Evolutionary conservation across 345 rosid species (phyloP).

Genomic region (Eucalyptus melliodora): DNA sequence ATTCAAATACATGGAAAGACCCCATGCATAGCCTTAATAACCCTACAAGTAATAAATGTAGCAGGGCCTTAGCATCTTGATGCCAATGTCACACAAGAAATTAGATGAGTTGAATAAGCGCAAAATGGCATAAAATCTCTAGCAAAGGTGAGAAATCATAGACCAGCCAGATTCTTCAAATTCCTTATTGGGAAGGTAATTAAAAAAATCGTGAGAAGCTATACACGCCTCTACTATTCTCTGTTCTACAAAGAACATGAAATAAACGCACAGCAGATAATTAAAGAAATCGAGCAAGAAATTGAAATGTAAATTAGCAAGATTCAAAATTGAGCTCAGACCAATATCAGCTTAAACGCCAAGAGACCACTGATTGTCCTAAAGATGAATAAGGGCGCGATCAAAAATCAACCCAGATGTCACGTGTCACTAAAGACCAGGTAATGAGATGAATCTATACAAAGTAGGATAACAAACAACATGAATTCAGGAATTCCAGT

Average conservation of each 20-base stretch:
- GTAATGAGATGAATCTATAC: neutral
- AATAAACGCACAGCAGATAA: neutral
- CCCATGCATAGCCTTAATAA: neutral
- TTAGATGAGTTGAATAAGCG: neutral
- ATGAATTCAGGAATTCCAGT: neutral
- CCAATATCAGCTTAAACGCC: neutral
- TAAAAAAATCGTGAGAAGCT: neutral
- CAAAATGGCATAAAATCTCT: neutral
- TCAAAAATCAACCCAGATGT: neutral
- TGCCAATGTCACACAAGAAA: neutral
- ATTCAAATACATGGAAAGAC: neutral
- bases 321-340: neutral
- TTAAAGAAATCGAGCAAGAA: neutral
- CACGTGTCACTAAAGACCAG: neutral
- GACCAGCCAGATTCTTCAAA: neutral
- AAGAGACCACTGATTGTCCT: neutral
- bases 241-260: neutral
- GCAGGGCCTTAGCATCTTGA: neutral
- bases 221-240: neutral
- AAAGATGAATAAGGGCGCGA: neutral
- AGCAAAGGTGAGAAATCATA: neutral
- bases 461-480: neutral
- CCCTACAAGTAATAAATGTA: neutral
- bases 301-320: neutral
- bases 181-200: neutral